Conservation (phyloP, 2,329 filamentous ascomycete genomes). For the Fusarium tanahbumbuense region DNA sequence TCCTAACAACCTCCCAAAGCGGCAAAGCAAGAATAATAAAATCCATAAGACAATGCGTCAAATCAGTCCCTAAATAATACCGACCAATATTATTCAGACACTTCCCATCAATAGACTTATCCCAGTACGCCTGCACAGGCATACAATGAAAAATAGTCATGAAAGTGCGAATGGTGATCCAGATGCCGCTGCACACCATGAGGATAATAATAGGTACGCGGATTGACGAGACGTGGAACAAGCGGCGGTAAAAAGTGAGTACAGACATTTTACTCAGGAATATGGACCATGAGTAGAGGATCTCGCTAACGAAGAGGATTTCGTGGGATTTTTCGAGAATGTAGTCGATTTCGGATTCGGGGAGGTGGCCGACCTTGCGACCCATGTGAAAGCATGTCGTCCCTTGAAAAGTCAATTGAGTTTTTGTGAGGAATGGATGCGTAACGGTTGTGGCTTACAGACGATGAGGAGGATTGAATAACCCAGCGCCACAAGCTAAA, state of each 20-base stretch:
- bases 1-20: conserved; percentile 18
- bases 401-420: conserved; percentile 21
- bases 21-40: conserved; percentile 29
- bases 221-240: conserved; percentile 46
- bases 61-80: conserved; percentile 29
- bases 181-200: conserved; percentile 37
- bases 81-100: conserved; percentile 15
- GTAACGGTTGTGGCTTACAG: conserved; percentile 16
- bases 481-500: conserved; percentile 27
- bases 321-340: conserved; percentile 28
- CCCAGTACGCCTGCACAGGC: conserved; percentile 34
- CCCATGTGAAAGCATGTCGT: conserved; percentile 25
- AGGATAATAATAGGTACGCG: conserved; percentile 45
- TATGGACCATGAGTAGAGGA: conserved; percentile 45
- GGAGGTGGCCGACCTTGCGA: conserved; percentile 22
- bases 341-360: conserved; percentile 13
- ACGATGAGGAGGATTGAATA: conserved; percentile 29
- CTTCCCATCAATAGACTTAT: conserved; percentile 21
- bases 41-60: conserved; percentile 34
- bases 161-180: conserved; percentile 45
- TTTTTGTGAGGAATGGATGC: background rate
- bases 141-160: conserved; percentile 35
- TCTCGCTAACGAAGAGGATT: conserved; percentile 31
- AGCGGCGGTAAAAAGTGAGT: conserved; percentile 47
- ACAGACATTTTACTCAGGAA: conserved; percentile 47